phyloP scores from a whole-genome alignment of 805 yeast species.

The Yamadazyma scolyti region DNA sequence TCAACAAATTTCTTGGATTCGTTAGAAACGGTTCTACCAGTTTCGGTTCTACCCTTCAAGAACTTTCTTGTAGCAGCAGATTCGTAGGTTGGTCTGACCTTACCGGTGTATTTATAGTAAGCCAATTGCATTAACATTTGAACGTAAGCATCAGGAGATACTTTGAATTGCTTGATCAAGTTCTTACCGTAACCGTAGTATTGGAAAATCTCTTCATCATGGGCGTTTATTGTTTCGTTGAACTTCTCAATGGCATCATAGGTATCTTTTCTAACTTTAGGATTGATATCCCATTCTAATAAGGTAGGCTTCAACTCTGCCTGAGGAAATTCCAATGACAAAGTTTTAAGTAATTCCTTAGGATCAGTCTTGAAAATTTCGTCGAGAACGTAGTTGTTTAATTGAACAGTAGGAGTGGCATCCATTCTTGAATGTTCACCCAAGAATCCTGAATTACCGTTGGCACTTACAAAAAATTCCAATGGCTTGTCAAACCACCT shows the following conservation, averaged over 20 bases:
- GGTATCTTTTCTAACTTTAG: constrained; percentile 49
- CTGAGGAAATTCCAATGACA: constrained; percentile 4
- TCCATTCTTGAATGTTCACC: constrained; percentile 99
- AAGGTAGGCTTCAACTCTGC: constrained; percentile 12
- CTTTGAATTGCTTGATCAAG: constrained; percentile 76
- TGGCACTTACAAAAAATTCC: constrained; percentile 75
- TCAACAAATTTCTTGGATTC: constrained; percentile 70
- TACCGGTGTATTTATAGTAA: constrained; percentile 77
- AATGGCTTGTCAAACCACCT: constrained; percentile 90
- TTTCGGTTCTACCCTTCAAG: constrained; percentile 90
- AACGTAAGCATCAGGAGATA: constrained; percentile 89
- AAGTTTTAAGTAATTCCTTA: constrained; percentile 16
- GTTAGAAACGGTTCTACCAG: constrained; percentile 77
- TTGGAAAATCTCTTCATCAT: constrained; percentile 75
- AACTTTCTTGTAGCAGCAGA: constrained; percentile 91
- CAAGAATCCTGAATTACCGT: constrained; percentile 86
- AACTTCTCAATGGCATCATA: constrained; percentile 55
- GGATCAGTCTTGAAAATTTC: constrained; percentile 50
- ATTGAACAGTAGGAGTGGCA: constrained; percentile 89
- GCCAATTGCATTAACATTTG: constrained; percentile 92
- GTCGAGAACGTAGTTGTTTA: constrained; percentile 72
- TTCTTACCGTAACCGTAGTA: constrained; percentile 84
- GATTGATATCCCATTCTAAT: constrained; percentile 57
- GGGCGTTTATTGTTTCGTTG: constrained; percentile 52
- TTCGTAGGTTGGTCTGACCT: constrained; percentile 87